phyloP scores from a whole-genome alignment of 345 rosid genomes.

The Gossypium thurberi region DNA sequence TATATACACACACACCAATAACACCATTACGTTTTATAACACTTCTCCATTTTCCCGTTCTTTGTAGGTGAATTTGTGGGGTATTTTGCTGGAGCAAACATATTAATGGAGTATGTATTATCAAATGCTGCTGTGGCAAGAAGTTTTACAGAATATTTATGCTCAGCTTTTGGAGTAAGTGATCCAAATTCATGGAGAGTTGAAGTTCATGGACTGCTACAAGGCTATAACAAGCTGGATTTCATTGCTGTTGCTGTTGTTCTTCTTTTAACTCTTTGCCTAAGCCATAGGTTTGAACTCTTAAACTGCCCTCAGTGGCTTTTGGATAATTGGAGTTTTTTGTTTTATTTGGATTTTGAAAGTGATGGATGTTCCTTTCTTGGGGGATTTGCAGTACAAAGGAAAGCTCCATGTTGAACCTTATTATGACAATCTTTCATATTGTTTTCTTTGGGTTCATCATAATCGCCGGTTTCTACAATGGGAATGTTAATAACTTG shows the following conservation, averaged over 20 bases:
- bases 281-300: conserved; percentile 56
- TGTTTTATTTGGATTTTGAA: conserved; percentile 18
- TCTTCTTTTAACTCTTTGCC: conserved; percentile 79
- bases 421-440: conserved; percentile 77
- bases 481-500: conserved; percentile 54
- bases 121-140: conserved; percentile 94
- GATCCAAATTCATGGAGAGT: conserved; percentile 65
- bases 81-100: conserved; percentile 84
- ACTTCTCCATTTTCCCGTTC: conserved; percentile 16
- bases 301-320: too few relatives aligned
- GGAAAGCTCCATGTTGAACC: conserved; percentile 79
- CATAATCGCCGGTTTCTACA: conserved; percentile 51
- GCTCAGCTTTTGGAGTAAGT: conserved; percentile 53
- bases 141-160: conserved; percentile 73
- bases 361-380: conserved; percentile 16
- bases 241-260: conserved; percentile 75
- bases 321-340: background rate
- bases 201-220: conserved; percentile 42
- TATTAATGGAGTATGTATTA: conserved; percentile 80
- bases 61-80: conserved; percentile 76
- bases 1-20: background rate
- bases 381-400: conserved; percentile 59
- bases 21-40: too few relatives aligned
- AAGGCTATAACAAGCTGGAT: conserved; percentile 74
- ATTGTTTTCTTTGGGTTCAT: conserved; percentile 76